Evolutionary conservation across 2,329 filamentous ascomycete genomes (phyloP), one percentile per base, ranked within the genome.

Genomic region (Colletotrichum melonis): DNA sequence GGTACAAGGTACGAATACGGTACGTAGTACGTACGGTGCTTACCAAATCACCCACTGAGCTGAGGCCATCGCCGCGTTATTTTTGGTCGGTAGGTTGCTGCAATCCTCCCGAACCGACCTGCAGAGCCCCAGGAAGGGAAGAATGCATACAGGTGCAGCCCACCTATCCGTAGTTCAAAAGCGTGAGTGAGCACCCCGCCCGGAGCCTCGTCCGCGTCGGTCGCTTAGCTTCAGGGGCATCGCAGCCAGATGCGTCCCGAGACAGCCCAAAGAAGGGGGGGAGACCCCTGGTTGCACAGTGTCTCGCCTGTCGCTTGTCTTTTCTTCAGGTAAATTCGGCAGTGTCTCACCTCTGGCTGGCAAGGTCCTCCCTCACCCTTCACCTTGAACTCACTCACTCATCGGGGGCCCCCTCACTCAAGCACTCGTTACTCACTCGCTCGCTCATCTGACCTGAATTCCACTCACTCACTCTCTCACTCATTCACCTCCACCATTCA

Each of bases 161-260:
- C 30, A 32, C 30, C 30, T 32, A 32, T 32, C 30, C 30, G 30
- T 32, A 32, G 30, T 32, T 9, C 30, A 32, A 32, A 32, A 32
- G 30, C 9, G 30, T 11, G 32, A 42, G 16, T 42, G 38, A 22
- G 30, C 46, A 26, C 46, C 24, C 66, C 59, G 38, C 54, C 7
- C 70, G 35, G 57, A 72, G 46, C 70, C 59, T 59, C 66, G 63
- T 58, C 58, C 66, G 66, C 66, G 63, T 54, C 58, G n/a, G 57
- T 42, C 58, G 54, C 19, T 32, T 7, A 42, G 66, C 55, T 64
- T 64, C 66, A 69, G 70, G 59, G 66, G 59, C 28, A 69, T n/a
- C 57, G 32, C 14, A 35, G 58, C 30, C 54, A 63, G 38, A 30
- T 52, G 24, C 59, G 59, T 63, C 42, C 26, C 59, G 26, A 28